Base-by-base conservation (phyloP, 139 green algal genomes). In the Tetradesmus lagerheimii region DNA sequence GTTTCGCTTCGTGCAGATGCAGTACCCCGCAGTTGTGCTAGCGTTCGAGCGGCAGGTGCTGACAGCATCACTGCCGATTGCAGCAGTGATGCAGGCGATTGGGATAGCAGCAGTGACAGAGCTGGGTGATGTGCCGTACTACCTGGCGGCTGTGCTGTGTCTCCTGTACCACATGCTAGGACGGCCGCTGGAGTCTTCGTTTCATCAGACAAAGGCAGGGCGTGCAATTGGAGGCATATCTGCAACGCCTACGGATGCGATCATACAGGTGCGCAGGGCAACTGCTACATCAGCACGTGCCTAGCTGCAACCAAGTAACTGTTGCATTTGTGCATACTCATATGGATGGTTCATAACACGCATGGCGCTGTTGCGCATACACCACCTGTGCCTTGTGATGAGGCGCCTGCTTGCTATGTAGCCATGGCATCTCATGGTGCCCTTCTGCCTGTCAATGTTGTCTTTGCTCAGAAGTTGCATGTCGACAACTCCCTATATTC, bases 1-100 rank as follows among this genome's bases (percentile, higher is more conserved):
- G 92, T 99, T 99, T 93, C 94, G 94, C 37, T 99, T 95, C 92
- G 90, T 99, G 25, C 87, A 98, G 87, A 88, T 97, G 87, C 94
- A 97, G 83, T 95, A 99, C 89, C 97, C 97, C 9, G 92, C 92
- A 25, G 93, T 98, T n/a, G 93, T 95, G 14, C 86, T 99, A 34
- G 95, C 96, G 2, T 95, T 98, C 88, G 98, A 99, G 86, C 95
- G 96, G 76, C 93, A 96, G 50, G 93, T 99, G 31, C 83, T 99
- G 2, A 94, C 93, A 0, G 92, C 87, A 23, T 91, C 89, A n/a
- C 83, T 98, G 37, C 94, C 96, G 18, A 90, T 97, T 18, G 94
- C 91, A 4, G 94, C 94, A 0, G 89, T 95, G 16, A 91, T 97
- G 91, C 93, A 95, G 75, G 91, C 91, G 18, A 91, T 96, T 45